Conservation (phyloP, 2,329 filamentous ascomycete species). For the Hymenoscyphus occultus region DNA sequence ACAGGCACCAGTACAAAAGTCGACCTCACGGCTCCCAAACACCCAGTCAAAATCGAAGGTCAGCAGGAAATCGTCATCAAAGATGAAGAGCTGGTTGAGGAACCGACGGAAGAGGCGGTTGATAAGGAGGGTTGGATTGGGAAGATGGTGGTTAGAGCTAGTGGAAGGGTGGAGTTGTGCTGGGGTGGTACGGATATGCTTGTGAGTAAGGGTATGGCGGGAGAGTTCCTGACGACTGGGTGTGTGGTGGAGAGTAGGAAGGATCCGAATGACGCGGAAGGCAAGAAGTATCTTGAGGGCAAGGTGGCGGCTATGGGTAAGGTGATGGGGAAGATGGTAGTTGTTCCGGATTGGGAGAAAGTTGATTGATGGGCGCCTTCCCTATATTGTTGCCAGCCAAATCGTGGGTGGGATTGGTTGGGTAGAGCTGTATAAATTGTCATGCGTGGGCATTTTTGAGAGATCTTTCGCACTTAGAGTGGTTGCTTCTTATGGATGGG, state of each 20-base stretch:
- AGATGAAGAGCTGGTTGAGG: slow-evolving; percentile 23
- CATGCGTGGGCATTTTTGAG: neutral
- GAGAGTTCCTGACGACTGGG: slow-evolving; percentile 56
- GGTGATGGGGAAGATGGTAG: slow-evolving; percentile 59
- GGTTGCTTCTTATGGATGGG: no score
- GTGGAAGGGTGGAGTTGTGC: slow-evolving; percentile 59
- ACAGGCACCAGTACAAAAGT: slow-evolving; percentile 32
- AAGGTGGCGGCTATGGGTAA: slow-evolving; percentile 60
- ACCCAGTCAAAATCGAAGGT: slow-evolving; percentile 17
- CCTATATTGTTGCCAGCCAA: neutral
- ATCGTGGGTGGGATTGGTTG: neutral
- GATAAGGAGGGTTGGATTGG: slow-evolving; percentile 57
- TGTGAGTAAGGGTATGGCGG: slow-evolving; percentile 50
- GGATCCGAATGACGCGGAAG: slow-evolving; percentile 22
- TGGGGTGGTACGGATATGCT: slow-evolving; percentile 59
- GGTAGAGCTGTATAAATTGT: neutral
- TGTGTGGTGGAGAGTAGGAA: slow-evolving; percentile 50
- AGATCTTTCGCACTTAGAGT: no score
- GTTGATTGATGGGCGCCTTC: slow-evolving; percentile 24
- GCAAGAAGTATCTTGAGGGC: slow-evolving; percentile 37
- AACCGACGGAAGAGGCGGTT: slow-evolving; percentile 27
- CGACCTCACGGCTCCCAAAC: slow-evolving; percentile 40
- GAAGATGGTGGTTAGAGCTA: slow-evolving; percentile 57
- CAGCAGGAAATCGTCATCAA: slow-evolving; percentile 22
- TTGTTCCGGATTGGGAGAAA: slow-evolving; percentile 57